Conservation (phyloP, 2,329 filamentous ascomycete genomes). For the Verticillium alfalfae region DNA sequence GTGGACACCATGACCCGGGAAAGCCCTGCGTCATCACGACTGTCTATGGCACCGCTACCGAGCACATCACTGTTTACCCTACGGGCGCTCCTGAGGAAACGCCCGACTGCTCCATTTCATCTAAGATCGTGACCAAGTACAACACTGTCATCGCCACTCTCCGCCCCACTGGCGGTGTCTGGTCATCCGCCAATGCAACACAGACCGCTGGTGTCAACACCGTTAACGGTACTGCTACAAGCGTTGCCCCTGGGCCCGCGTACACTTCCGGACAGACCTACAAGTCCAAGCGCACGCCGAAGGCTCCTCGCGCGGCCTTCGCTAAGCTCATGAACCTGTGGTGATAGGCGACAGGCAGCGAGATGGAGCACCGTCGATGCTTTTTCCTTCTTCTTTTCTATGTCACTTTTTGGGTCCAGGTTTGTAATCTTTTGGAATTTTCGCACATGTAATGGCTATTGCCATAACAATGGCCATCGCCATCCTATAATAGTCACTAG, state of each 20-base stretch:
- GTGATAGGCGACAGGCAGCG: background rate
- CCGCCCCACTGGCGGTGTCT: background rate
- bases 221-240: background rate
- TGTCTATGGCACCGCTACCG: background rate
- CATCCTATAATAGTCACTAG: background rate
- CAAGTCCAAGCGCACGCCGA: background rate
- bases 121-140: constrained; percentile 25
- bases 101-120: constrained; percentile 18
- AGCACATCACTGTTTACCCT: background rate
- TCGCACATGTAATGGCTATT: background rate
- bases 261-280: background rate
- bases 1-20: background rate
- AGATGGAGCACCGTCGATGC: background rate
- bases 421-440: background rate
- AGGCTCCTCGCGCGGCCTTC: background rate
- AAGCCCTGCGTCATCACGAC: constrained; percentile 15
- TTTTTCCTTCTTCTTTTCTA: background rate
- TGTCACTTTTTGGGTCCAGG: background rate
- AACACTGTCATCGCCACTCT: constrained; percentile 29
- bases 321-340: background rate
- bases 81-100: constrained; percentile 7
- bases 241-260: background rate
- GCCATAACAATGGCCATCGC: background rate
- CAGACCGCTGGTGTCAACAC: background rate
- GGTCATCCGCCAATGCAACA: background rate